Conservation (phyloP, 208 protist genomes). For the Vickermania ingenoplastis region DNA sequence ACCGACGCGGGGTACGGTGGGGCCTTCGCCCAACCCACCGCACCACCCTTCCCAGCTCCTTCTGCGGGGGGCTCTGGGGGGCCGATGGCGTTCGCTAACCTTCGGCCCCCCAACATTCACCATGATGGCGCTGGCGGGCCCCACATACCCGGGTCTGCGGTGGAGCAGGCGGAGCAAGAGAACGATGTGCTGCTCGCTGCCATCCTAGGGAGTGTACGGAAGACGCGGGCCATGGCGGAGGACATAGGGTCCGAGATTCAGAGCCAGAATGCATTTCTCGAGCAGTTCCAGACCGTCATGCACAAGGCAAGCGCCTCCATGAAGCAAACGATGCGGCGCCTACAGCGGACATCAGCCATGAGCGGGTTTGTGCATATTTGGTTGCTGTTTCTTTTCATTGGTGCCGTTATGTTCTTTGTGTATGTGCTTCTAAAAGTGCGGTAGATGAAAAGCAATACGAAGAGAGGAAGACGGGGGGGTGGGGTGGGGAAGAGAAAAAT, state of each 20-base stretch:
- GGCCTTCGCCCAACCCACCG: no score
- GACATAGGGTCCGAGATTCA: conserved; percentile 58
- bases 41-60: no score
- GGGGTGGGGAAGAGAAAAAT: no score
- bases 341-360: conserved; percentile 20
- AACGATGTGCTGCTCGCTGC: conserved; percentile 71
- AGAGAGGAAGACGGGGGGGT: no score
- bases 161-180: conserved; percentile 28
- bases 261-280: conserved; percentile 60
- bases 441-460: no score
- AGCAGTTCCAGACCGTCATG: conserved; percentile 30
- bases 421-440: conserved; percentile 66
- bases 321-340: conserved; percentile 34
- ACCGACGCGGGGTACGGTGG: no score
- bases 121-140: no score
- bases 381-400: conserved; percentile 67
- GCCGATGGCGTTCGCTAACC: no score
- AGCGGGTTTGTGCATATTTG: conserved; percentile 64
- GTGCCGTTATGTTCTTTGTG: conserved; percentile 15
- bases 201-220: conserved; percentile 48
- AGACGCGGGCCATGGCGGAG: conserved; percentile 27
- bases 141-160: no score
- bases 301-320: conserved; percentile 25
- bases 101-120: no score
- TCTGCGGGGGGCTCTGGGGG: no score